Conservation (phyloP, 192 early-diverging fungal genomes). For the Dissophora globulifera region DNA sequence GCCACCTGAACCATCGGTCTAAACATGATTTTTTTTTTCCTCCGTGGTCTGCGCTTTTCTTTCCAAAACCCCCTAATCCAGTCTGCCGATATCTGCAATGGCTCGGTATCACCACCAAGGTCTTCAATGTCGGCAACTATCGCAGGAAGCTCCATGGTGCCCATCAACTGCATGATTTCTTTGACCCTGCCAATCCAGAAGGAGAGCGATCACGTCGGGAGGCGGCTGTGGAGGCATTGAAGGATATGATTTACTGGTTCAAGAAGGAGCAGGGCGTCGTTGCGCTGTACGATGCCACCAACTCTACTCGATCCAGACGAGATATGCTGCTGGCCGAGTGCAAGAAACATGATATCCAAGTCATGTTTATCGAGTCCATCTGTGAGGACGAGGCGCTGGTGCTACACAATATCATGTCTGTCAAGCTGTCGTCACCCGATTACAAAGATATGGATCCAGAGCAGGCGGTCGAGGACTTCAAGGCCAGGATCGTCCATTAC, state of each 20-base stretch:
- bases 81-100: conserved; percentile 94
- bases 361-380: conserved; percentile 96
- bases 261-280: conserved; percentile 83
- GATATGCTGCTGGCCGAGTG: conserved; percentile 77
- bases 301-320: conserved; percentile 88
- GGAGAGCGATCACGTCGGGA: conserved; percentile 78
- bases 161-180: conserved; percentile 84
- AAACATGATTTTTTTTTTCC: conserved; percentile 1
- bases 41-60: conserved; percentile 8
- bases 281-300: conserved; percentile 98
- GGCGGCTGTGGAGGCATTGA: conserved; percentile 85
- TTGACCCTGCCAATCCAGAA: conserved; percentile 85
- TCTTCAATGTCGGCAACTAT: conserved; percentile 99
- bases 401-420: conserved; percentile 92
- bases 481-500: conserved; percentile 92
- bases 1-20: not conserved
- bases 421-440: conserved; percentile 95
- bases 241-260: conserved; percentile 95
- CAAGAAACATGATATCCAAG: conserved; percentile 79
- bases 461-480: conserved; percentile 91
- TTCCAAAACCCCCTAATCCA: too few species aligned
- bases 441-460: conserved; percentile 90
- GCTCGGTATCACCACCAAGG: conserved; percentile 92
- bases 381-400: conserved; percentile 92
- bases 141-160: conserved; percentile 91